These are phyloP conservation scores for Gyromitra esculenta DNA, from an alignment of 2,329 filamentous ascomycete species.

Conservation along the genomic window DNA sequence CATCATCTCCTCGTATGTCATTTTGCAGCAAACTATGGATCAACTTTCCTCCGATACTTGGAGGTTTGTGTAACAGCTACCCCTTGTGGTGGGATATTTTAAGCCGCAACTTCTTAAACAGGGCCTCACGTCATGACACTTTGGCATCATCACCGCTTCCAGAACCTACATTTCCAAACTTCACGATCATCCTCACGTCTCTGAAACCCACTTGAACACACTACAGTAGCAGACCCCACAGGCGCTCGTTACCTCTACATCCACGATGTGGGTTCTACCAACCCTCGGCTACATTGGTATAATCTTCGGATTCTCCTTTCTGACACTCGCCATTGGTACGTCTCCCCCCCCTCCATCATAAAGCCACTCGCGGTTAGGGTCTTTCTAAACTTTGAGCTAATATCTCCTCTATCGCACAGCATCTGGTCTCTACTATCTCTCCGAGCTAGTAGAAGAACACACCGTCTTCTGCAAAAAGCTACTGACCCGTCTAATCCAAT, in stretches of 20 bases:
- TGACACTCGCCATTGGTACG: conserved; percentile 90
- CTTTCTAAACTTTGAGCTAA: conserved; percentile 44
- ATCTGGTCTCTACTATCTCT: conserved; percentile 98
- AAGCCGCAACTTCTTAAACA: conserved; percentile 30
- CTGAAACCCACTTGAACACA: background rate
- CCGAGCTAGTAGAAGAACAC: conserved; percentile 97
- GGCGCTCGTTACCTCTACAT: background rate
- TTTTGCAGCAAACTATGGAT: conserved; percentile 11
- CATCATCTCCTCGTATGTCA: background rate
- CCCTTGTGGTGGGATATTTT: conserved; percentile 13
- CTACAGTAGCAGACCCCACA: background rate
- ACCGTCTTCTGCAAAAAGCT: conserved; percentile 90
- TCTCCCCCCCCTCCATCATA: conserved; percentile 35
- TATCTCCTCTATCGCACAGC: conserved; percentile 66
- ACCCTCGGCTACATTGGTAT: conserved; percentile 89
- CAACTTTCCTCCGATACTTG: conserved; percentile 19
- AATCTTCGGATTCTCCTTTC: conserved; percentile 87
- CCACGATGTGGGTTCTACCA: conserved; percentile 90
- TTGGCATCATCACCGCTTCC: conserved; percentile 41
- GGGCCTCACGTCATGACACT: conserved; percentile 43
- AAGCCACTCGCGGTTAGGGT: background rate
- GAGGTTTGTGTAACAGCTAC: conserved; percentile 16
- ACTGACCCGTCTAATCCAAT: conserved; percentile 85
- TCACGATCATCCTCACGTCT: conserved; percentile 1
- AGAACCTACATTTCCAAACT: conserved; percentile 5